phyloP scores from a whole-genome alignment of 495 filamentous ascomycete species.

The Glarea lozoyensis region DNA sequence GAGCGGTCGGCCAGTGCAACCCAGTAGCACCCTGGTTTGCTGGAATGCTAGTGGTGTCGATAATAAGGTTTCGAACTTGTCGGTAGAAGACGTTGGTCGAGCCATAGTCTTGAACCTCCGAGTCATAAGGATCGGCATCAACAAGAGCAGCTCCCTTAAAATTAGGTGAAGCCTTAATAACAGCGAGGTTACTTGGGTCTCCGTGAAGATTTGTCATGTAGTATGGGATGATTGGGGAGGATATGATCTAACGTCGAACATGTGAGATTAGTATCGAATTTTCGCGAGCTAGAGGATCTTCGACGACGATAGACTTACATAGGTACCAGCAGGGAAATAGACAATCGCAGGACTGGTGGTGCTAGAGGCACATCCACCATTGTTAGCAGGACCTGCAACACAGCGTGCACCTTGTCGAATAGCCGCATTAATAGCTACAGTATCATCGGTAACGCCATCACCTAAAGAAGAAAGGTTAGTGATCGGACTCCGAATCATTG shows the following conservation, averaged over 20 bases:
- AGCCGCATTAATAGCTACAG: conserved; percentile 57
- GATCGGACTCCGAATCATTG: conserved; percentile 24
- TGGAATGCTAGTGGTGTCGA: conserved; percentile 61
- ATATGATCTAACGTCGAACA: too few species aligned
- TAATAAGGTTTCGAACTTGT: conserved; percentile 67
- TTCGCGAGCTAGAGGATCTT: too few species aligned
- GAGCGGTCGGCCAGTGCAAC: conserved; percentile 74
- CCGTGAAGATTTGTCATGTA: conserved; percentile 65
- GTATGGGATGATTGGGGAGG: conserved; percentile 44
- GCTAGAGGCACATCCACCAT: conserved; percentile 20
- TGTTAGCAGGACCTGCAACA: conserved; percentile 32
- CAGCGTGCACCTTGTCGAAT: conserved; percentile 45
- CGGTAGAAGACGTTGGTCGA: conserved; percentile 70
- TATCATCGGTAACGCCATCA: conserved; percentile 67
- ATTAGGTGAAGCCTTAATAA: conserved; percentile 52
- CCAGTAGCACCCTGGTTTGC: conserved; percentile 20
- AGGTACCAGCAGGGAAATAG: conserved; percentile 38
- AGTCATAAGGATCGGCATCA: conserved; percentile 62
- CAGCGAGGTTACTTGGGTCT: conserved; percentile 53
- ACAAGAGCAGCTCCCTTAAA: conserved; percentile 60
- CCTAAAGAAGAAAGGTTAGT: conserved; percentile 58
- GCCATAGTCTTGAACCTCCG: conserved; percentile 37
- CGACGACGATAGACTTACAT: too few species aligned
- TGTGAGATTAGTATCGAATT: too few species aligned
- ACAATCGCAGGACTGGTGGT: conserved; percentile 33